Conservation (phyloP, 1,284 basidiomycete species). For the Coniferiporia sulphurascens region DNA sequence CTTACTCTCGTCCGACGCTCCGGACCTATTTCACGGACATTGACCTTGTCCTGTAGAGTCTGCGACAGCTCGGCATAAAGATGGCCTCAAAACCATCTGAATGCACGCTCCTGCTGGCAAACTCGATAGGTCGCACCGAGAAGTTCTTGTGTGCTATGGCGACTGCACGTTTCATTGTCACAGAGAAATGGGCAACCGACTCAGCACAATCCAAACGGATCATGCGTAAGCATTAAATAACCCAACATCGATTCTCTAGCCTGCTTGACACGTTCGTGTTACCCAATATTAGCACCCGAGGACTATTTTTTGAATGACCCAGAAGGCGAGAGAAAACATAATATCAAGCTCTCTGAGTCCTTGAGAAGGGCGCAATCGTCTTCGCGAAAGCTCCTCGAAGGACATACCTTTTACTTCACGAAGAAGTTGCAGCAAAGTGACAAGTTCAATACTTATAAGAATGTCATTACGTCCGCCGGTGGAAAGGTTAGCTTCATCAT, state of each 20-base stretch:
- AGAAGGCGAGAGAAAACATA: conserved; percentile 57
- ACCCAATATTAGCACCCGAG: conserved; percentile 47
- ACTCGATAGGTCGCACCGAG: conserved; percentile 68
- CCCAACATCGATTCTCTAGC: background rate
- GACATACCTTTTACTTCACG: conserved; percentile 70
- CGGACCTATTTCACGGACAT: background rate
- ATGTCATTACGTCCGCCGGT: conserved; percentile 60
- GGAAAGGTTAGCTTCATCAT: conserved; percentile 48
- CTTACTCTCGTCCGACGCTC: conserved; percentile 7
- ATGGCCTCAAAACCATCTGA: conserved; percentile 55
- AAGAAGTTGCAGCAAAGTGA: conserved; percentile 49
- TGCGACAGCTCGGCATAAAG: conserved; percentile 60
- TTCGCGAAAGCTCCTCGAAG: conserved; percentile 51
- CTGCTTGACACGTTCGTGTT: no score
- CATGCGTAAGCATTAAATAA: conserved; percentile 47
- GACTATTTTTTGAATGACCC: conserved; percentile 56
- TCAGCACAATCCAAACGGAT: conserved; percentile 52
- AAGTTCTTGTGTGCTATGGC: conserved; percentile 78
- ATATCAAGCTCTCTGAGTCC: conserved; percentile 56
- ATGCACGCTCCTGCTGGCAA: conserved; percentile 73
- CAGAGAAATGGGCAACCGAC: conserved; percentile 59
- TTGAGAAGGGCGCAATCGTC: conserved; percentile 49
- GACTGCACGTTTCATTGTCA: conserved; percentile 54
- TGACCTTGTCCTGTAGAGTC: conserved; percentile 34
- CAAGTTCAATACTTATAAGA: conserved; percentile 49